Percentiles rank a stretch among this genome's conserved stretches.
Evolutionary conservation across 2,329 filamentous ascomycete species (phyloP).

Genomic region (Diaporthe batatas): DNA sequence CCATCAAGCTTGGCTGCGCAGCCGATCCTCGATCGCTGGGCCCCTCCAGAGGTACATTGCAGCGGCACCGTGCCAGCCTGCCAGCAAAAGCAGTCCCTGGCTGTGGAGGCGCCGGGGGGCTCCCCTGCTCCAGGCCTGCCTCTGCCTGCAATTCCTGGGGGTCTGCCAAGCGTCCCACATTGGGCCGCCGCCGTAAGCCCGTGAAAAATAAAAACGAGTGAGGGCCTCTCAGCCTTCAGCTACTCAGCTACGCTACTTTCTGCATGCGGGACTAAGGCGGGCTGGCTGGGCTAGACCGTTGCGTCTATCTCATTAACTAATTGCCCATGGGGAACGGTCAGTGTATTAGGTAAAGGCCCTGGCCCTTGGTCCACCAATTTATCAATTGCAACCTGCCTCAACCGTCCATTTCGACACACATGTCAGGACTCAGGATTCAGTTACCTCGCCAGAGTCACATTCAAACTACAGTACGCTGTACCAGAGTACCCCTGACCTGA

Average conservation of each 20-base stretch:
- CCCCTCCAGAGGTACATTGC: constrained; percentile 20
- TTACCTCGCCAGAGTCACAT: background rate
- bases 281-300: constrained; percentile 10
- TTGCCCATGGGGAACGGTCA: background rate
- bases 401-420: background rate
- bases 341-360: background rate
- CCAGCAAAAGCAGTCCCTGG: constrained; percentile 19
- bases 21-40: constrained; percentile 34
- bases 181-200: constrained; percentile 20
- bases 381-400: background rate
- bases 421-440: background rate
- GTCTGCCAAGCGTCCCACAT: constrained; percentile 9
- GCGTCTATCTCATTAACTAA: background rate
- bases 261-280: constrained; percentile 3
- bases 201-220: background rate
- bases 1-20: constrained; percentile 26
- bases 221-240: too few relatives aligned
- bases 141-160: background rate
- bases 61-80: constrained; percentile 14
- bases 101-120: constrained; percentile 25
- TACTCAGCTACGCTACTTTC: background rate
- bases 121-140: background rate
- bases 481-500: background rate
- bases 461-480: too few relatives aligned
- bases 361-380: background rate